These are phyloP conservation scores for Solanum clarkiae DNA, from an alignment of 257 asterid genomes.

Conservation along the genomic window DNA sequence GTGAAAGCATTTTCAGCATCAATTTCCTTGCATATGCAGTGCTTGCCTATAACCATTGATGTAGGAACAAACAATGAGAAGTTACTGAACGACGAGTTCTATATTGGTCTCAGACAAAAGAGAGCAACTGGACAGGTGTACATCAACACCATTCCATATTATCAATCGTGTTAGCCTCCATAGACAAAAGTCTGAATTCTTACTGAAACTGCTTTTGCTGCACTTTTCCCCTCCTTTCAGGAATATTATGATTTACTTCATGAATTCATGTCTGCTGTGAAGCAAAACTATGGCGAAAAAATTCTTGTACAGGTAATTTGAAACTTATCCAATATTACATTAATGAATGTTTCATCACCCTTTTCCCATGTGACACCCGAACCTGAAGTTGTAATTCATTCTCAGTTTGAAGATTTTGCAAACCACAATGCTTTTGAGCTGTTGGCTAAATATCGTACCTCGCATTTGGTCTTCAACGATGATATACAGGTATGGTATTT, in stretches of 20 bases:
- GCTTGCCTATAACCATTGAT: constrained; percentile 86
- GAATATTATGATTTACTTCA: constrained; percentile 78
- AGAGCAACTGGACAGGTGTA: constrained; percentile 91
- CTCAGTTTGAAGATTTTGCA: constrained; percentile 95
- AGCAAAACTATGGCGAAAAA: constrained; percentile 87
- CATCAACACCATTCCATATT: neutral
- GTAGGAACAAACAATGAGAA: constrained; percentile 89
- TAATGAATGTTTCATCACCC: neutral
- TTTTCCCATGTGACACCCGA: neutral
- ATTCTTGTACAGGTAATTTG: constrained; percentile 71
- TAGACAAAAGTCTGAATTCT: neutral
- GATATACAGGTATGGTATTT: constrained; percentile 63
- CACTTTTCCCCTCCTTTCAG: constrained; percentile 21
- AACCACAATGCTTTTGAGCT: constrained; percentile 97
- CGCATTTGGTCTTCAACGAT: constrained; percentile 90
- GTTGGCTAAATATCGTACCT: constrained; percentile 75
- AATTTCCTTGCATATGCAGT: constrained; percentile 23
- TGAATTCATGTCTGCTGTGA: constrained; percentile 86
- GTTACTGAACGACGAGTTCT: constrained; percentile 74
- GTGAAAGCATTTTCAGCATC: neutral
- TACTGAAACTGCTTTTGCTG: neutral
- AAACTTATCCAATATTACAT: neutral
- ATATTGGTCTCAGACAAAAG: constrained; percentile 83
- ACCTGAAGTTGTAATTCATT: constrained; percentile 2
- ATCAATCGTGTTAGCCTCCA: neutral